Evolutionary conservation across 345 rosid species (phyloP), one percentile per base, ranked within the genome.

Genomic region (Raphanus raphanistrum): DNA sequence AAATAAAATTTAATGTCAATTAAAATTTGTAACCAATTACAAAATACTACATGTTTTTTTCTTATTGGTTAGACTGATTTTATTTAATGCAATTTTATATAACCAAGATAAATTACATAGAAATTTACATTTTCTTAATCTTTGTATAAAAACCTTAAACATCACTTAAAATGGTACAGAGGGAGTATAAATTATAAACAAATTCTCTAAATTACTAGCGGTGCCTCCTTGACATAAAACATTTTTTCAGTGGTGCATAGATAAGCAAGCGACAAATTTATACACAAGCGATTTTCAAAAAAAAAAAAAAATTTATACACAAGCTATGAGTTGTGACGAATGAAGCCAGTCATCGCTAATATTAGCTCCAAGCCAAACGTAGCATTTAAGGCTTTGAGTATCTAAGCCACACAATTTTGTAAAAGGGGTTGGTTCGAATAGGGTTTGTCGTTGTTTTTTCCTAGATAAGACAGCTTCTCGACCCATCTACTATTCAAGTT

Each of bases 401-500:
- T 64, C 28, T 52, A 66, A 32, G 52, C 36, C 36, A 76, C 36
- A 76, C 38, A 33, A 3, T 13, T 45, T 52, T 36, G 65, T 8
- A 48, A 64, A 50, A 50, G 36, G 11, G 65, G 33, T 63, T 16
- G 65, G 70, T 52, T 60, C 36, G 38, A 71, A 61, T 57, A 66
- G 67, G 72, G 61, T 26, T 64, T 57, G 60, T 65, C 66, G 17
- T 65, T 66, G 63, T 59, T 57, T n/a, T 66, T 3, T 21, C 21
- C 21, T 17, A 12, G 13, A 71, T 26, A 64, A 28, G 73, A 43
- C 69, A 78, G 73, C 57, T 66, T 79, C 74, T 33, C 33, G 65
- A 67, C 73, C 68, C 64, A 78, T 66, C 73, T 48, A 33, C 38
- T n/a, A 27, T 65, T 38, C 32, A 38, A 65, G 69, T 38, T 64